phyloP scores from a whole-genome alignment of 1,284 basidiomycete species.

The Violaceomyces palustris region DNA sequence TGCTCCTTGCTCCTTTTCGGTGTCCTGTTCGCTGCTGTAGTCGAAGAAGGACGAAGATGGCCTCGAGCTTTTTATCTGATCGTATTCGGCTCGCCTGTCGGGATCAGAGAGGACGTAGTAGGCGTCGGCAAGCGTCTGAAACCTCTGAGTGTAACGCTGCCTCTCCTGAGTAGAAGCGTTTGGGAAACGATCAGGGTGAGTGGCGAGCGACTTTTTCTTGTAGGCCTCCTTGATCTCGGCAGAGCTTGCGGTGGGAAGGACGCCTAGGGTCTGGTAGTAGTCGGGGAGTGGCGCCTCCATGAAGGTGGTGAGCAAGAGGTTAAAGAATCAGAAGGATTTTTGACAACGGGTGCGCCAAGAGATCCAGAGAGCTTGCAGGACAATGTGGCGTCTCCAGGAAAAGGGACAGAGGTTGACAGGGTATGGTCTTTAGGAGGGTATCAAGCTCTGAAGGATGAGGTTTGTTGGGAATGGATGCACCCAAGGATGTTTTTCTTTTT shows the following conservation, averaged over 20 bases:
- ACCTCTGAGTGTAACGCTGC: conserved; percentile 57
- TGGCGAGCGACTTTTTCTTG: conserved; percentile 69
- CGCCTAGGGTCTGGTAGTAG: conserved; percentile 45
- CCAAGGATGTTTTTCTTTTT: too few relatives aligned
- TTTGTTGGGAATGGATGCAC: too few relatives aligned
- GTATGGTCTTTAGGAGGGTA: too few relatives aligned
- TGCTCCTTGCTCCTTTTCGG: conserved; percentile 32
- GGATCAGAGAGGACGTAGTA: conserved; percentile 90
- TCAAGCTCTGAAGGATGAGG: too few relatives aligned
- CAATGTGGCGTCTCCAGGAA: too few relatives aligned
- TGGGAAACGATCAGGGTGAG: conserved; percentile 81
- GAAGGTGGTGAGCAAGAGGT: neutral
- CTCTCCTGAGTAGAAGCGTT: conserved; percentile 70
- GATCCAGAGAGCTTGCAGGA: too few relatives aligned
- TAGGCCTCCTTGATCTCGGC: conserved; percentile 76
- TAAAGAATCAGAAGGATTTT: too few relatives aligned
- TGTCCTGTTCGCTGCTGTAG: too few relatives aligned
- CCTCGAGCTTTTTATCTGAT: conserved; percentile 16
- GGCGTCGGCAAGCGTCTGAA: conserved; percentile 76
- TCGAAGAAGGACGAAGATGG: conserved; percentile 13
- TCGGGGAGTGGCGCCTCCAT: conserved; percentile 38
- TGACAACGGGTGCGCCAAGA: too few relatives aligned
- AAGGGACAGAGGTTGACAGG: too few relatives aligned
- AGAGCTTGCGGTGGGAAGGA: conserved; percentile 62
- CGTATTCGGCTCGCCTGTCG: conserved; percentile 70